Conservation (phyloP, 179 eudicot species). For the Monotropa hypopitys region DNA sequence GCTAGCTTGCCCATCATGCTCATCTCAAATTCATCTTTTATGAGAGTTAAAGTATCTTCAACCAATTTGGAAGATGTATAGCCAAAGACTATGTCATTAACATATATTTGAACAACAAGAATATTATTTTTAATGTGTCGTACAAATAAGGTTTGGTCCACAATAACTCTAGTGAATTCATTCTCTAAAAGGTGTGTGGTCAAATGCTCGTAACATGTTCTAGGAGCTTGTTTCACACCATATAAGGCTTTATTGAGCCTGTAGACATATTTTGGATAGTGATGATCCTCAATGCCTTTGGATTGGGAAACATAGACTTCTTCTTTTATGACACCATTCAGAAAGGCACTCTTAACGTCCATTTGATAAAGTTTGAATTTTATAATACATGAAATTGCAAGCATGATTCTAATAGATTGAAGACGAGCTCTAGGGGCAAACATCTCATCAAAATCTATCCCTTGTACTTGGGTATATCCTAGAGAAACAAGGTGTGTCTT, state of each 20-base stretch:
- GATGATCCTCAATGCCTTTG: background rate
- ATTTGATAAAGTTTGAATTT: background rate
- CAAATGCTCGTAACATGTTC: too few relatives aligned
- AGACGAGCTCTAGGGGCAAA: background rate
- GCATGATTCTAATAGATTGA: background rate
- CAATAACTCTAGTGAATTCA: too few relatives aligned
- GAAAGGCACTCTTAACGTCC: background rate
- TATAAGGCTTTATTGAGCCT: background rate
- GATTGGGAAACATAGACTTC: background rate
- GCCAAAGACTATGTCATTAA: background rate
- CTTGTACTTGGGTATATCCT: background rate
- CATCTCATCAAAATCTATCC: background rate
- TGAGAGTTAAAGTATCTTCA: fast-evolving
- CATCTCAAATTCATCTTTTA: background rate
- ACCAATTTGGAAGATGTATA: too few relatives aligned
- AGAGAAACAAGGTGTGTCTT: background rate
- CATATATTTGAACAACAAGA: background rate
- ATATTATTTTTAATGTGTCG: too few relatives aligned
- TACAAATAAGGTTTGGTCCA: too few relatives aligned
- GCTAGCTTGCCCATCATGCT: background rate
- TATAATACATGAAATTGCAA: background rate
- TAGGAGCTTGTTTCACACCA: too few relatives aligned
- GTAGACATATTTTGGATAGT: background rate
- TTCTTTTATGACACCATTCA: background rate
- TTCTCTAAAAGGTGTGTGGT: too few relatives aligned